Percentiles rank a stretch among this genome's conserved stretches.
These are phyloP conservation scores for Fraxinus velutina DNA, from an alignment of 305 asterid species.

Conservation along the genomic window DNA sequence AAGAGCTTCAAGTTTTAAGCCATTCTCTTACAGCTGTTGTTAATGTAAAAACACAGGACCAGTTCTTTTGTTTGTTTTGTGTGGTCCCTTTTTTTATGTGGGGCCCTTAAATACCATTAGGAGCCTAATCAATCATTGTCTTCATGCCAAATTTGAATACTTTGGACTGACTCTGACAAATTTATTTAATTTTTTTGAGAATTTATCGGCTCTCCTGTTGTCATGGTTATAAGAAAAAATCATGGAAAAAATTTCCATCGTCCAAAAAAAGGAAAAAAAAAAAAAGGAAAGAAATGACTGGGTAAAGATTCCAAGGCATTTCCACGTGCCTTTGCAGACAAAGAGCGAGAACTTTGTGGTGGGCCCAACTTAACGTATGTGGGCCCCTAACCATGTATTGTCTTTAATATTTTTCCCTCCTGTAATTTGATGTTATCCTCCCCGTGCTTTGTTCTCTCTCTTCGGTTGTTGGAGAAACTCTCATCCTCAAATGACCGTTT, in stretches of 20 bases:
- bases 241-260: neutral
- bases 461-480: neutral
- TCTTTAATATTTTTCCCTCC: neutral
- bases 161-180: neutral
- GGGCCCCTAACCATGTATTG: neutral
- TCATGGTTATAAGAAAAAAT: neutral
- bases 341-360: neutral
- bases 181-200: neutral
- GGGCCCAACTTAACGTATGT: constrained; percentile 9
- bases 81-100: neutral
- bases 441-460: neutral
- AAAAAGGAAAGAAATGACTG: neutral
- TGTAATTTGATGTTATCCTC: neutral
- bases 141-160: neutral
- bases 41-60: neutral
- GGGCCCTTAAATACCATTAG: neutral
- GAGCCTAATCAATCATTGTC: neutral
- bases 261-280: neutral
- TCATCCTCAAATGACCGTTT: neutral
- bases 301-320: constrained; percentile 33
- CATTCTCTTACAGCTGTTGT: neutral
- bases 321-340: constrained; percentile 12
- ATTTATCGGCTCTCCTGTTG: neutral
- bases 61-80: neutral
- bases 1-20: neutral